Conservation (phyloP, 1,284 basidiomycete genomes). For the Sanghuangporus baumii region DNA sequence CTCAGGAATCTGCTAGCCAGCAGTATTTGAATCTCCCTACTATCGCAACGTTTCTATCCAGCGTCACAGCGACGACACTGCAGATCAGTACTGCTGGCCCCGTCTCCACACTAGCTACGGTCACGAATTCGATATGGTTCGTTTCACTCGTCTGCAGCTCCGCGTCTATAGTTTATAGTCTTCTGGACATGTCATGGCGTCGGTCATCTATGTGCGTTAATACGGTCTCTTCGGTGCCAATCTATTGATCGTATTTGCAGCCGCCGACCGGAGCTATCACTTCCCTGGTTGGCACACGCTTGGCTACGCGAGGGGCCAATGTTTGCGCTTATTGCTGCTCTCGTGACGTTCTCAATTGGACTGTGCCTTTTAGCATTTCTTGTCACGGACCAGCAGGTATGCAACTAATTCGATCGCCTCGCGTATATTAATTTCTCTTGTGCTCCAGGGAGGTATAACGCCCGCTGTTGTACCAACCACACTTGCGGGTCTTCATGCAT, state of each 20-base stretch:
- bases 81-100: no score
- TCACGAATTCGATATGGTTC: no score
- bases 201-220: no score
- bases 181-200: no score
- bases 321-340: not conserved
- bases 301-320: not conserved
- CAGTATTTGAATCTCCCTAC: no score
- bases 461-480: not conserved
- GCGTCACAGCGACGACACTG: no score
- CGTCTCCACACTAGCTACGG: no score
- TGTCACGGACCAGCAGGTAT: not conserved
- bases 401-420: not conserved
- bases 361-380: constrained; percentile 2
- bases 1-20: no score
- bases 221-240: no score
- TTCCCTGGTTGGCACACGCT: not conserved
- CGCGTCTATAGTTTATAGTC: no score
- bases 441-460: not conserved
- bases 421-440: not conserved
- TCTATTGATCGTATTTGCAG: not conserved
- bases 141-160: no score
- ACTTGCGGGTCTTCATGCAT: not conserved
- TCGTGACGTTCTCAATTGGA: not conserved
- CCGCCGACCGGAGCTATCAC: not conserved
- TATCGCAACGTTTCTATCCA: no score